Base-by-base conservation (phyloP, 2,329 filamentous ascomycete species). In the Chrysoporthe cubensis region DNA sequence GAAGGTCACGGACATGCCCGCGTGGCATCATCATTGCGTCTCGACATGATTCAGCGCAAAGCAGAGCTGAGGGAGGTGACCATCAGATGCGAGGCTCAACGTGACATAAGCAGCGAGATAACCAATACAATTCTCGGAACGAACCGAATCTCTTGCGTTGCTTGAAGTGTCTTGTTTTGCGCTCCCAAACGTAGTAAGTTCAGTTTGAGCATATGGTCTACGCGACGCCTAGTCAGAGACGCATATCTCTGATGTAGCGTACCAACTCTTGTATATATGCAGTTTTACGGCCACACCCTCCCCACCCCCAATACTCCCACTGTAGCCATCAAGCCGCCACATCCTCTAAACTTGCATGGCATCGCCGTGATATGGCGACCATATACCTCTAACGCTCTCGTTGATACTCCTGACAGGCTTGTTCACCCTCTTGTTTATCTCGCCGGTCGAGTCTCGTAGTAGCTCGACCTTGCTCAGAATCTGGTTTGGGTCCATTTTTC, bases 401-500 rank as follows among this genome's bases (percentile, higher is more conserved):
- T 86, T 90, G 76, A 85, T 84, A 78, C 88, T 90, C 71, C 81
- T 83, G 62, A 91, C 87, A 11, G 89, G 85, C 80, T 90, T 91
- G 77, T 83, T 88, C 68, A 85, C 82, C 73, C 79, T 84, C 81
- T 82, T 87, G 75, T 92, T 79, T 84, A 91, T 92, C 80, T 93
- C 90, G 68, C 92, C 92, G 73, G 86, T 94, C 32, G 90, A 88
- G 77, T 93, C 88, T 69, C 91, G 85, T 74, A 96, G 77, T 69
- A 93, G 78, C 77, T 91, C 85, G 0, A 86, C 89, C 84, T 97
- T 97, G 76, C 93, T 85, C 66, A 94, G 78, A 48, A 99, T 90
- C 78, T 97, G 90, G 69, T 90, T 87, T 42, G 89, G 88, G 73
- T 94, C 89, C 76, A 97, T 80, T 75, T 97, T 98, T 73, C 91